Evolutionary conservation across 1,139 yeast genomes (phyloP), one percentile per base, ranked within the genome.

Genomic region (Pichia sp.): DNA sequence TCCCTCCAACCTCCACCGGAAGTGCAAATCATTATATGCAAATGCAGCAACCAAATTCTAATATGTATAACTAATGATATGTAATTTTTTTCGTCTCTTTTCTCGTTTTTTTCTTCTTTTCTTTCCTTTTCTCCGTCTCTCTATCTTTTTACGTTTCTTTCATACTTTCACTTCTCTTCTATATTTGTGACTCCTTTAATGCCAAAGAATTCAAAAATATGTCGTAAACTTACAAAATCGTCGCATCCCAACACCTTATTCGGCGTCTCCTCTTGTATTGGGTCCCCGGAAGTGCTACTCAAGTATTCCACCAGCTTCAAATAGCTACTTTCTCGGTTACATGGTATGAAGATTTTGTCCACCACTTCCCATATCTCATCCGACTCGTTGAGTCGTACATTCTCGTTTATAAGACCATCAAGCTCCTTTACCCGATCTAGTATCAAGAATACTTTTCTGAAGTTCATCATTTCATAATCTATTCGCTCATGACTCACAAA

Each of bases 1-100:
- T 44, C 13, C 49, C 36, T 10, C n/a, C 54, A 44, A 40, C 49
- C 5, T 19, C 52, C n/a, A 56, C 59, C 1, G 59, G 57, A 19
- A 53, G 52, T 43, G 54, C 49, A 2, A 54, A 54, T 31, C 44
- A 52, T 30, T 52, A 47, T 11, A n/a, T 56, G 34, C 50, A 40
- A 46, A 48, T 40, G 13, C 55, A 50, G 32, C 51, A 42, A 38
- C 23, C 45, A 15, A 30, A 45, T 32, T 8, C 52, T n/a, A 48
- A 48, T 13, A 42, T 52, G 54, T 52, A 52, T 48, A 48, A 52
- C n/a, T 52, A 29, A 40, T 38, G 42, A 41, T 47, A 16, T 19
- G 5, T 44, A 16, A 44, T 19, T 26, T 15, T 7, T 44, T 44
- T 16, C 5, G 15, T 7, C 8, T 42, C 32, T 19, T 19, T 4